Percentiles rank a stretch among this genome's conserved stretches.
phyloP scores from a whole-genome alignment of 2,329 filamentous ascomycete genomes.

The Tolypocladium ovalisporum region DNA sequence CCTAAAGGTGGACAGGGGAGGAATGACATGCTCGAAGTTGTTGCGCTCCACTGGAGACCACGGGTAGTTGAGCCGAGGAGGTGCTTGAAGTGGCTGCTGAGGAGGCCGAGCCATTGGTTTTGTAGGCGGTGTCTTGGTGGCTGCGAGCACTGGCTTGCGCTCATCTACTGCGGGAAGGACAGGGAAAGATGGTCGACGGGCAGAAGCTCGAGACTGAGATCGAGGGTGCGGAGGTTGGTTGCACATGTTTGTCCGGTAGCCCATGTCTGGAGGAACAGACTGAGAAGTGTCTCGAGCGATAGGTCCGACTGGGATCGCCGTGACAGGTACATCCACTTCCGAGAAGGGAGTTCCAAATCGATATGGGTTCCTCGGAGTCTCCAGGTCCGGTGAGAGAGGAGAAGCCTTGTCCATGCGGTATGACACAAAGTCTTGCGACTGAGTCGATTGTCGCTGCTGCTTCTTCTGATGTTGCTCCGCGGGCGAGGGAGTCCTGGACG shows the following conservation, averaged over 20 bases:
- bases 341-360: slow-evolving; percentile 80
- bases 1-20: slow-evolving; percentile 18
- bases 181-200: slow-evolving; percentile 55
- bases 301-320: slow-evolving; percentile 58
- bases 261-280: slow-evolving; percentile 91
- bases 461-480: slow-evolving; percentile 13
- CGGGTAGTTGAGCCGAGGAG: slow-evolving; percentile 43
- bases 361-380: slow-evolving; percentile 50
- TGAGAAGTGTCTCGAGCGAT: slow-evolving; percentile 72
- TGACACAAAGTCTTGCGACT: slow-evolving; percentile 28
- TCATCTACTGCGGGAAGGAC: slow-evolving; percentile 61
- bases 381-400: slow-evolving; percentile 42
- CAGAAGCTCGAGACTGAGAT: slow-evolving; percentile 44
- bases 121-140: slow-evolving; percentile 21
- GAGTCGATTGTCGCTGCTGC: slow-evolving; percentile 13
- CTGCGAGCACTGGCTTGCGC: slow-evolving; percentile 36
- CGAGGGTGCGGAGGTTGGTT: slow-evolving; percentile 26
- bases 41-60: slow-evolving; percentile 40
- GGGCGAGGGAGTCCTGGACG: slow-evolving; percentile 16
- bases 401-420: slow-evolving; percentile 41
- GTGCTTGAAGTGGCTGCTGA: slow-evolving; percentile 35
- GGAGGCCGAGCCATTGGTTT: slow-evolving; percentile 20
- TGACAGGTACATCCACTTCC: slow-evolving; percentile 80
- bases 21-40: slow-evolving; percentile 34
- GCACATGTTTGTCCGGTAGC: slow-evolving; percentile 45